Percentiles rank a stretch among this genome's conserved stretches.
These are phyloP conservation scores for Hippophae gyantsensis DNA, from an alignment of 306 rosid species.

Conservation along the genomic window DNA sequence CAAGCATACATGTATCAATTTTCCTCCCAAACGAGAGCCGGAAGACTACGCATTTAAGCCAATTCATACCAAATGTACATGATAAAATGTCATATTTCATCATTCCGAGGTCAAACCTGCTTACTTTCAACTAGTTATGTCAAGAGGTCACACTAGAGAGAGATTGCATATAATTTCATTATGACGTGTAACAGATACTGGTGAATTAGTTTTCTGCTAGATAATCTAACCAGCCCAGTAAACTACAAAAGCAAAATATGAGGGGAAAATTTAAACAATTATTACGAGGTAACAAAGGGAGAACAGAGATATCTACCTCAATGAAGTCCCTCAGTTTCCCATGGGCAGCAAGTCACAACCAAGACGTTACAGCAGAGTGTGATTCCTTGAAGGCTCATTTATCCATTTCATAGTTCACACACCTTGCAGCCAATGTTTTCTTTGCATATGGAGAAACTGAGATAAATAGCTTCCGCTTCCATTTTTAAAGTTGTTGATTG, in stretches of 20 bases:
- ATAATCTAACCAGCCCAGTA: slow-evolving; percentile 1
- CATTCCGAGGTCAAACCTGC: not conserved
- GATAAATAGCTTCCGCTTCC: slow-evolving; percentile 36
- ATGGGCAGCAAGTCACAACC: slow-evolving; percentile 20
- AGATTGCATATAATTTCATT: not conserved
- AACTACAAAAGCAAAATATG: slow-evolving; percentile 14
- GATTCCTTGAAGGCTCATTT: slow-evolving; percentile 38
- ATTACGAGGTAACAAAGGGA: slow-evolving; percentile 9
- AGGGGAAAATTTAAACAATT: slow-evolving; percentile 11
- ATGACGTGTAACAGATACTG: not conserved
- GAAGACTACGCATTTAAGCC: not conserved
- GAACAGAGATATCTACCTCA: slow-evolving; percentile 54
- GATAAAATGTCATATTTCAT: not conserved
- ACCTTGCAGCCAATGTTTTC: slow-evolving; percentile 46
- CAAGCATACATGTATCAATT: not conserved
- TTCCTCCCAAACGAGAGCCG: not conserved
- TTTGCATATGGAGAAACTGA: slow-evolving; percentile 34
- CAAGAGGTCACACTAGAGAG: not conserved
- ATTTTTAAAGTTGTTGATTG: slow-evolving; percentile 35
- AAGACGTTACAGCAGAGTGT: slow-evolving; percentile 38
- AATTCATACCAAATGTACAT: not conserved
- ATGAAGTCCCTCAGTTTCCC: slow-evolving; percentile 44
- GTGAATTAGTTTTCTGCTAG: not conserved
- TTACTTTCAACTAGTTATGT: not conserved
- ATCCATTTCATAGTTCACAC: slow-evolving; percentile 27